Base-by-base conservation (phyloP, 768 basidiomycete genomes). In the Hemileccinum impolitum region DNA sequence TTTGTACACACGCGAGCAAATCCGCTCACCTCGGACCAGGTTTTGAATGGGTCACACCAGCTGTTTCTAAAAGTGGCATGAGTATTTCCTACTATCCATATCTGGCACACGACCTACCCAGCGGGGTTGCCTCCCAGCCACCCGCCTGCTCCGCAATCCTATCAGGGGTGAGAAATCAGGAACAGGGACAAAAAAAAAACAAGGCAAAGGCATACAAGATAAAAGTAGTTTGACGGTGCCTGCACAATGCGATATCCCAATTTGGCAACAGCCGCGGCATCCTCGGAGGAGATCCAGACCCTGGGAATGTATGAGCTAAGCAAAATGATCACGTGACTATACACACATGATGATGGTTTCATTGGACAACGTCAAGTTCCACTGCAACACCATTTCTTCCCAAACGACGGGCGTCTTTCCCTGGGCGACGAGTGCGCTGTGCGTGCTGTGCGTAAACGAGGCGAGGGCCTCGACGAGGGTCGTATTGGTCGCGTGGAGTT, bases 381-480 rank as follows among this genome's bases (percentile, higher is more conserved):
- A 67, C 17, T 58, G 26, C n/a, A 72, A 47, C 10, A 73, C 67
- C 76, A 81, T 77, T 52, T 82, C 81, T 71, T 93, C 84, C 86
- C 89, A 92, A 6, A 93, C 88, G 28, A 91, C 81, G 1, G 89
- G 84, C 0, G 78, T 85, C 69, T 92, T 93, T 0, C 82, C 84
- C 1, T 75, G 58, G 0, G 67, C 66, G 8, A 64, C 69, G 40
- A 93, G 66, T 3, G 78, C 76, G 0, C 59, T 63, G 61, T 91
- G 90, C 1, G 81, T 82, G 1, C 71, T 72, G 45, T 77, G 64
- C 0, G 79, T 81, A 58, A 92, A 93, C 2, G 61, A 56, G 55
- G 79, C 73, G 34, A 94, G 67, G 0, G 88, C 88, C 47, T 86
- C 68, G 31, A 80, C 72, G 10, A 94, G 59, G 1, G 81, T 87